Evolutionary conservation across 345 rosid genomes (phyloP).

Genomic region (Clausena lansium): DNA sequence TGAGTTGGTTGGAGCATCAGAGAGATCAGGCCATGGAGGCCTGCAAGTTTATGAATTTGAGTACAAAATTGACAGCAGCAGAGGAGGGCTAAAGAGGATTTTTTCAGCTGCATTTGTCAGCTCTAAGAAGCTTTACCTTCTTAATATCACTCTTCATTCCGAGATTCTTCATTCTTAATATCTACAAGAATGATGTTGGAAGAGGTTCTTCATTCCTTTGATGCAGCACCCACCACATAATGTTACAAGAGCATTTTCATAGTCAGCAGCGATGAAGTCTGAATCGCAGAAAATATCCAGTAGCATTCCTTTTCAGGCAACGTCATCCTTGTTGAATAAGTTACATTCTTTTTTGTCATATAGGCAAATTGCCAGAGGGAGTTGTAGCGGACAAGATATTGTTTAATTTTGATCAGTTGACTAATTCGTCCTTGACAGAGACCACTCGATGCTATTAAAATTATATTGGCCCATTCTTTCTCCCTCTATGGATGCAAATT

Average conservation of each 20-base stretch:
- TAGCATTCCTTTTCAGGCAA: background rate
- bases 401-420: background rate
- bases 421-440: background rate
- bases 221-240: constrained; percentile 33
- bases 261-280: background rate
- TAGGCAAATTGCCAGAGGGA: background rate
- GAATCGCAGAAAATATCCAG: background rate
- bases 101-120: constrained; percentile 85
- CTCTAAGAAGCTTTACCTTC: constrained; percentile 67
- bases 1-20: constrained; percentile 65
- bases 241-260: background rate
- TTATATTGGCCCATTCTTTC: background rate
- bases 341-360: background rate
- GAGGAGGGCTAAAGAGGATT: constrained; percentile 86
- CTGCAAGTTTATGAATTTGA: constrained; percentile 76
- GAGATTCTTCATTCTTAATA: constrained; percentile 75
- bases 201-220: constrained; percentile 82
- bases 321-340: background rate
- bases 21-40: constrained; percentile 59
- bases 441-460: background rate
- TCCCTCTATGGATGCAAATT: background rate
- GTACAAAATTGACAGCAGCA: constrained; percentile 72
- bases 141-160: constrained; percentile 65
- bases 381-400: background rate
- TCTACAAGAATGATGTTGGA: constrained; percentile 54